Percentiles rank a stretch among this genome's conserved stretches.
phyloP scores from a whole-genome alignment of 2,329 filamentous ascomycete species.

The Fusarium duplospermum region DNA sequence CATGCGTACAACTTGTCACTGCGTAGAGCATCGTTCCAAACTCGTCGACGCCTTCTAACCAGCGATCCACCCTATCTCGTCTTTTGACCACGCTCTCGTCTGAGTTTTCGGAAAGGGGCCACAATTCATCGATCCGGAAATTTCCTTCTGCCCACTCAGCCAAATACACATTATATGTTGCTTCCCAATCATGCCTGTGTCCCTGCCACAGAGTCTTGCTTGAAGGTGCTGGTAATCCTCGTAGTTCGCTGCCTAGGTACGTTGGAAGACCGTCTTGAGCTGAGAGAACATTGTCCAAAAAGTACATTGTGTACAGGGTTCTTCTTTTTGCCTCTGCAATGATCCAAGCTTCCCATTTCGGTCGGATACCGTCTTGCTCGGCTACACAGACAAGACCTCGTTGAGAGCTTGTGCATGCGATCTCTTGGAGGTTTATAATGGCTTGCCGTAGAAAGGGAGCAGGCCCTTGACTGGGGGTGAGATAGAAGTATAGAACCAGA shows the following conservation, averaged over 20 bases:
- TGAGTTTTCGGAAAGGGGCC: conserved; percentile 51
- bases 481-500: conserved; percentile 59
- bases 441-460: conserved; percentile 52
- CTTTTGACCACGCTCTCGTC: conserved; percentile 46
- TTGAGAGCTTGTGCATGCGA: conserved; percentile 55
- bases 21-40: conserved; percentile 66
- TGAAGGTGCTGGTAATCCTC: conserved; percentile 55
- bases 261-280: conserved; percentile 56
- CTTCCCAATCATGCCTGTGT: conserved; percentile 54
- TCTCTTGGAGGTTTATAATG: conserved; percentile 62
- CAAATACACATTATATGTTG: conserved; percentile 55
- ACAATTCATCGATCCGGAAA: conserved; percentile 63
- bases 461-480: conserved; percentile 29
- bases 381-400: conserved; percentile 57
- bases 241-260: conserved; percentile 62
- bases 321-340: conserved; percentile 64
- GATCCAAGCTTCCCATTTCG: conserved; percentile 66
- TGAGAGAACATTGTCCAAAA: conserved; percentile 63
- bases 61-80: conserved; percentile 56
- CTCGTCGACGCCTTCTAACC: conserved; percentile 64
- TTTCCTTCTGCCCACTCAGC: conserved; percentile 54
- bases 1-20: conserved; percentile 59
- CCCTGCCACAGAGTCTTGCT: conserved; percentile 58
- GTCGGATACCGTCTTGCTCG: conserved; percentile 53
- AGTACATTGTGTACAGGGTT: conserved; percentile 63